A percentile compares a stretch with the other conserved stretches of the same genome.
These are phyloP conservation scores for Skeletonema menzelii DNA, from an alignment of 108 stramenopile species.

Conservation along the genomic window DNA sequence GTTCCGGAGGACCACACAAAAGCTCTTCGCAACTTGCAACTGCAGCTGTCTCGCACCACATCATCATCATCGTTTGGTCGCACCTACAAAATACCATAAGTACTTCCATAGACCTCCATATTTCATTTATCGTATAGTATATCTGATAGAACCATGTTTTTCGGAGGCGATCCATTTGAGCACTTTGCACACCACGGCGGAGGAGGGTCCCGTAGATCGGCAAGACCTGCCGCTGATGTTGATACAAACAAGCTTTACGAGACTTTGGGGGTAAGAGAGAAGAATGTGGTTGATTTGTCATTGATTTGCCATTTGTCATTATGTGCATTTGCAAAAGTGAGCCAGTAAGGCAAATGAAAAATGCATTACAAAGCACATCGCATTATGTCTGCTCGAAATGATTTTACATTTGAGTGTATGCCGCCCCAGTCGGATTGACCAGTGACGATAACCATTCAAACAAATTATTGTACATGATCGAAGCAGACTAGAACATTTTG, in stretches of 20 bases:
- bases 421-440: constrained; percentile 57
- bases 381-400: constrained; percentile 28
- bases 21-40: too few species aligned
- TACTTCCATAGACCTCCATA: too few species aligned
- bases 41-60: background rate
- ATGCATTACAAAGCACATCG: background rate
- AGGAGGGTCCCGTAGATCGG: constrained; percentile 46
- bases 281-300: background rate
- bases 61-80: background rate
- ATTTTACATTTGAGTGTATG: constrained; percentile 55
- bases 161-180: constrained; percentile 85
- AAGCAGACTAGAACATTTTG: constrained; percentile 4
- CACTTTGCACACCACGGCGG: constrained; percentile 68
- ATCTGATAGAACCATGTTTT: constrained; percentile 69
- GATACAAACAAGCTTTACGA: constrained; percentile 87
- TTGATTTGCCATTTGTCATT: background rate
- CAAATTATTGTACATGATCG: constrained; percentile 59
- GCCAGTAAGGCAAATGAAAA: background rate
- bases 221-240: constrained; percentile 44
- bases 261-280: constrained; percentile 74
- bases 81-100: too few species aligned
- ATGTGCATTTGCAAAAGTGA: background rate
- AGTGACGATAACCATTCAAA: constrained; percentile 55
- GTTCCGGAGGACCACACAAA: too few species aligned
- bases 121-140: too few species aligned